Percentiles rank a stretch among this genome's conserved stretches.
phyloP scores from a whole-genome alignment of 345 rosid genomes.

The Adansonia digitata region DNA sequence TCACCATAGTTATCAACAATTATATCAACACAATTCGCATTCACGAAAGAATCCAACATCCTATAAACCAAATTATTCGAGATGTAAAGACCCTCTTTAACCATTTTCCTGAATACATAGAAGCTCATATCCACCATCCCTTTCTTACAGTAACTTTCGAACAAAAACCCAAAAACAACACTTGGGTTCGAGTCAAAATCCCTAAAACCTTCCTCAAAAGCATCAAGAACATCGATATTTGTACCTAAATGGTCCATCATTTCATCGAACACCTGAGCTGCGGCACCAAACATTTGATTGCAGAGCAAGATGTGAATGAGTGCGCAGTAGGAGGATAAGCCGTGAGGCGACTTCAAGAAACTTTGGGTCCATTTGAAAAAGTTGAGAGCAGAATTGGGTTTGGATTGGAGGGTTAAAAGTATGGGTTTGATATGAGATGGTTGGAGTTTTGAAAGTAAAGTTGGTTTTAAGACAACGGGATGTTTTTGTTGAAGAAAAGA shows the following conservation, averaged over 20 bases:
- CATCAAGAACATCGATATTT: constrained; percentile 17
- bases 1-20: constrained; percentile 27
- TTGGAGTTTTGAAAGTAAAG: constrained; percentile 11
- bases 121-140: constrained; percentile 29
- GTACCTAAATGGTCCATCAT: constrained; percentile 19
- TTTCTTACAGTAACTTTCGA: constrained; percentile 31
- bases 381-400: constrained; percentile 17
- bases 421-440: constrained; percentile 15
- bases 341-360: constrained; percentile 4
- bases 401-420: constrained; percentile 21
- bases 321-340: constrained; percentile 23
- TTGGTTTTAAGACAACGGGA: neutral
- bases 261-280: constrained; percentile 38
- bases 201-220: constrained; percentile 6
- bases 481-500: constrained; percentile 2
- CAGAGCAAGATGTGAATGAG: constrained; percentile 33
- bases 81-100: constrained; percentile 14
- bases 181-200: constrained; percentile 9
- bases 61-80: constrained; percentile 16
- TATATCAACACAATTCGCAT: constrained; percentile 21
- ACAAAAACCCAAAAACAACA: constrained; percentile 28
- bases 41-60: constrained; percentile 31
- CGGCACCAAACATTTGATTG: constrained; percentile 26
- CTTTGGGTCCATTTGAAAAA: constrained; percentile 24
- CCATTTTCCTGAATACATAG: constrained; percentile 23